These are phyloP conservation scores for Allomyces macrogynus DNA, from an alignment of 192 early-diverging fungal species.

Conservation along the genomic window DNA sequence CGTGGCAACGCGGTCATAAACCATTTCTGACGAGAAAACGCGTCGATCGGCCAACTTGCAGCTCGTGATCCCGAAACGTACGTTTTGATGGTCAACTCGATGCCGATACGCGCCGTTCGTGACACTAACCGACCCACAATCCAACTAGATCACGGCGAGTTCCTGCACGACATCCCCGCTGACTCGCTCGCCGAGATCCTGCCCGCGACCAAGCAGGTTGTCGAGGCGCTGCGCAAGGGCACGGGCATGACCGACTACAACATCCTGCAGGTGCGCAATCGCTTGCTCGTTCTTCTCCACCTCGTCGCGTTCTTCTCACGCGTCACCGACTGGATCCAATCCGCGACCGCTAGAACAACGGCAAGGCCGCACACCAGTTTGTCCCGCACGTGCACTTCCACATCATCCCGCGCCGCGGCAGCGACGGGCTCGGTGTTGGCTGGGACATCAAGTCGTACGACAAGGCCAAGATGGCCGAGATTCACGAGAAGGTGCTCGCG, in stretches of 20 bases:
- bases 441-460: background rate
- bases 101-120: too few species aligned
- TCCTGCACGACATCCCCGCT: constrained; percentile 1
- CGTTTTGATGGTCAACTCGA: too few species aligned
- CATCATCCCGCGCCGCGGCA: background rate
- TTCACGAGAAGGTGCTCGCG: background rate
- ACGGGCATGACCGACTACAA: background rate
- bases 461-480: background rate
- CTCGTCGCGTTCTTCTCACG: too few species aligned
- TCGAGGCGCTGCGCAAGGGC: background rate
- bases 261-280: background rate
- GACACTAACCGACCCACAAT: too few species aligned
- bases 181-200: constrained; percentile 1
- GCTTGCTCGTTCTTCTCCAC: too few species aligned
- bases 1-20: too few species aligned
- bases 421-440: background rate
- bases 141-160: constrained; percentile 1
- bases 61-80: background rate
- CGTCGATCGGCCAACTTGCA: background rate
- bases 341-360: background rate
- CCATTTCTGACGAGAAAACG: too few species aligned
- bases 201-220: constrained; percentile 2
- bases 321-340: too few species aligned
- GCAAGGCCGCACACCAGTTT: constrained; percentile 1
- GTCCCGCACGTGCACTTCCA: constrained; percentile 4